Evolutionary conservation across 2,329 filamentous ascomycete genomes (phyloP).

Genomic region (Metarhizium brunneum): DNA sequence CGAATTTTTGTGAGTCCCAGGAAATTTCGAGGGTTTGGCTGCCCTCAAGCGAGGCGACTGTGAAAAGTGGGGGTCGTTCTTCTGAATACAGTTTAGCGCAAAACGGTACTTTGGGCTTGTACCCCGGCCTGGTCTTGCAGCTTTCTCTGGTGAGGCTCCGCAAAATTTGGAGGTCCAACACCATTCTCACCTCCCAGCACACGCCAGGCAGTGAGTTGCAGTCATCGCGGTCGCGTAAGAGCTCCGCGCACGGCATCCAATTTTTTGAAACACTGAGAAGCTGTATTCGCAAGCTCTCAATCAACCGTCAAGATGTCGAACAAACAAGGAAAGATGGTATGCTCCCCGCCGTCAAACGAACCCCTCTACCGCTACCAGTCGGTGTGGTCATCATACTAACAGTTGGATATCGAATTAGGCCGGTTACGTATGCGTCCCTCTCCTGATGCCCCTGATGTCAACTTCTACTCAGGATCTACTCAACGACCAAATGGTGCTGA

Average conservation of each 20-base stretch:
- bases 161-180: slow-evolving; percentile 33
- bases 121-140: slow-evolving; percentile 18
- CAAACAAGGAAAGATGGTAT: slow-evolving; percentile 99
- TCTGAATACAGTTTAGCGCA: slow-evolving; percentile 16
- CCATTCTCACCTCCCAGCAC: slow-evolving; percentile 29
- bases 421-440: slow-evolving; percentile 54
- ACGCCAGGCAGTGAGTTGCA: slow-evolving; percentile 30
- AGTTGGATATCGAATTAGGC: slow-evolving; percentile 43
- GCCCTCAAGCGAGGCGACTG: slow-evolving; percentile 25
- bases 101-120: slow-evolving; percentile 21
- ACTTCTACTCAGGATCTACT: neutral
- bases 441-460: slow-evolving; percentile 10
- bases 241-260: slow-evolving; percentile 25
- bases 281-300: slow-evolving; percentile 21
- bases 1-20: slow-evolving; percentile 25
- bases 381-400: slow-evolving; percentile 53
- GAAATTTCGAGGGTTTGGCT: slow-evolving; percentile 32
- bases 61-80: slow-evolving; percentile 7
- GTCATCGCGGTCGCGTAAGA: slow-evolving; percentile 29
- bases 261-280: slow-evolving; percentile 33
- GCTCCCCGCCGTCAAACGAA: slow-evolving; percentile 30
- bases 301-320: slow-evolving; percentile 34
- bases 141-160: slow-evolving; percentile 33
- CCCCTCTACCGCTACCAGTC: slow-evolving; percentile 13
- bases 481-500: slow-evolving; percentile 3